These are phyloP conservation scores for Solanum hybrid DNA, from an alignment of 305 asterid species.

Conservation along the genomic window DNA sequence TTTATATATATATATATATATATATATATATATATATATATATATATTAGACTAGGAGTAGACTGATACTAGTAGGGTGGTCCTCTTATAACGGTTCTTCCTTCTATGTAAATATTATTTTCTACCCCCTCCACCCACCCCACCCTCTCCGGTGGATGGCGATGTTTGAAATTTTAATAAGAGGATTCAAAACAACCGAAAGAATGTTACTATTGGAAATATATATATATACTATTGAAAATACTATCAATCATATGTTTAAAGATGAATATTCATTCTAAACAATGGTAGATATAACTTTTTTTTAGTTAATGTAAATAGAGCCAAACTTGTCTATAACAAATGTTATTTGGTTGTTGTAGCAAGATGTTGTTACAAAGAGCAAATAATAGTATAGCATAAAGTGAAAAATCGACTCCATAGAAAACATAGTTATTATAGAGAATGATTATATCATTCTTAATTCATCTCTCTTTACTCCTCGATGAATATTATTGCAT, in stretches of 20 bases:
- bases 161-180: background rate
- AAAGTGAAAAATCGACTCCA: background rate
- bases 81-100: slow-evolving; percentile 9
- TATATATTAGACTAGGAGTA: background rate
- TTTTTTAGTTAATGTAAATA: background rate
- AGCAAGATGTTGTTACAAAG: background rate
- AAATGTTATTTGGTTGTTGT: background rate
- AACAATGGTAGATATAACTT: background rate
- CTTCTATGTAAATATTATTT: background rate
- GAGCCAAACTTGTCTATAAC: background rate
- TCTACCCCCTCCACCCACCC: background rate
- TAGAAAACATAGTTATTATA: background rate
- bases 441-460: background rate
- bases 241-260: background rate
- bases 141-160: background rate
- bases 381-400: no score
- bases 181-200: background rate
- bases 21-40: no score
- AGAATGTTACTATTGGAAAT: background rate
- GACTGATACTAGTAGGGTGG: slow-evolving; percentile 13
- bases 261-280: background rate
- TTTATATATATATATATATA: no score
- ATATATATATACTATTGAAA: background rate
- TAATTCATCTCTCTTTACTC: background rate
- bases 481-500: no score